These are phyloP conservation scores for Daldinia eschscholtzii DNA, from an alignment of 2,329 filamentous ascomycete genomes.

Conservation along the genomic window DNA sequence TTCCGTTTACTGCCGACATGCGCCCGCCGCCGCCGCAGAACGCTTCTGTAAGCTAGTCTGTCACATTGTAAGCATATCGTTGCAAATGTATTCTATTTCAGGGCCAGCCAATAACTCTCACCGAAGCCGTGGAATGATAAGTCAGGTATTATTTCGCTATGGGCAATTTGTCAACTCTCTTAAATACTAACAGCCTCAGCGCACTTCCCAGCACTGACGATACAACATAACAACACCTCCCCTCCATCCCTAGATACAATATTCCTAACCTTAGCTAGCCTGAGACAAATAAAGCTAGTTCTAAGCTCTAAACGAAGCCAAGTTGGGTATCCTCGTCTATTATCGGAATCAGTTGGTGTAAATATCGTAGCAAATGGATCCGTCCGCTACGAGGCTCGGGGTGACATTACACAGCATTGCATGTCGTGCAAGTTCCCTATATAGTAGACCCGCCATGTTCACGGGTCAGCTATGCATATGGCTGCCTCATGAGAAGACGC, in stretches of 20 bases:
- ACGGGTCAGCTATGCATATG: background rate
- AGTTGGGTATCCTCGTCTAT: background rate
- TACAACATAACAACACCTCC: conserved; percentile 12
- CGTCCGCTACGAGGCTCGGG: background rate
- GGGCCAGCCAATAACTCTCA: background rate
- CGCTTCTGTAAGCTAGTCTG: background rate
- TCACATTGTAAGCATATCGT: background rate
- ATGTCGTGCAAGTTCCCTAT: background rate
- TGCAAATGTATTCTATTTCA: background rate
- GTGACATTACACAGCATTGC: background rate
- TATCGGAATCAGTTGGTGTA: background rate
- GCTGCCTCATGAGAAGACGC: background rate
- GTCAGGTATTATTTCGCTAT: background rate
- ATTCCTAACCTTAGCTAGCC: background rate
- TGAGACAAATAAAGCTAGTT: background rate
- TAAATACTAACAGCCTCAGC: background rate
- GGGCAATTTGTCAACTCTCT: background rate
- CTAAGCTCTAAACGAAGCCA: background rate
- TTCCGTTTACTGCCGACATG: background rate
- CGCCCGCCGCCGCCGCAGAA: conserved; percentile 5
- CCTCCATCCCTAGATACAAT: conserved; percentile 10
- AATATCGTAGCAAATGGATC: background rate
- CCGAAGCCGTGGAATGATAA: background rate
- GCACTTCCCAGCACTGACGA: background rate
- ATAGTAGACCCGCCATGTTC: background rate